Base-by-base conservation (phyloP, 2,329 filamentous ascomycete genomes). In the Neofusicoccum laricinum region DNA sequence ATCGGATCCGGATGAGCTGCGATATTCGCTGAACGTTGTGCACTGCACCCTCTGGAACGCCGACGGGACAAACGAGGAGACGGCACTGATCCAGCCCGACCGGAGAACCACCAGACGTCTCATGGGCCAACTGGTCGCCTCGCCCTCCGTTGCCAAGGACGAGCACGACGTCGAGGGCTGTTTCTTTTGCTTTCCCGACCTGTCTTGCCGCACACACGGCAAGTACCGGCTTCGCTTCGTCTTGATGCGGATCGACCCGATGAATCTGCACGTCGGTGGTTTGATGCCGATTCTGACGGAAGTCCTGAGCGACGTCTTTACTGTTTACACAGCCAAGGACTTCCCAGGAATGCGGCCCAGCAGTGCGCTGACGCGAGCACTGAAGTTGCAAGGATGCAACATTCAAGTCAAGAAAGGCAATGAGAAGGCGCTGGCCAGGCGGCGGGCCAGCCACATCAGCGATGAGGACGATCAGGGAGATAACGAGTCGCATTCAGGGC, bases 371-470 rank as follows among this genome's bases (percentile, higher is more conserved):
- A 91, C 91, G 1, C 90, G 90, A 74, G 82, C 85, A 36, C 79
- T 95, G 64, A 91, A 92, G 75, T 83, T 90, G 70, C 91, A 94
- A 77, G 91, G 91, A 3, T 91, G 91, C 71, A 87, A 92, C 57
- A 93, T 95, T 66, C 91, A 91, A 40, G 91, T 94, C 67, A 94
- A 94, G 79, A 95, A 94, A 74, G 91, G 91, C 14, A 93, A 91
- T 68, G 89, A 92, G 65, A 88, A 86, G 75, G 79, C 79, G 15
- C 50, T 69, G 30, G 78, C 80, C 48, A 75, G 80, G 49, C 78
- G 78, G 65, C 71, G 75, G 45, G 69, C 74, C 10, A 75, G 73
- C 40, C 71, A 71, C 34, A 78, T 75, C 58, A 75, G 76, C 65
- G 77, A 78, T 57, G 76, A 78, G 34, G 78, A 80, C 30, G 74